Evolutionary conservation across 176 grass and related monocot species (phyloP), one percentile per base, ranked within the genome.

Genomic region (Rhipidocladum racemiflorum): DNA sequence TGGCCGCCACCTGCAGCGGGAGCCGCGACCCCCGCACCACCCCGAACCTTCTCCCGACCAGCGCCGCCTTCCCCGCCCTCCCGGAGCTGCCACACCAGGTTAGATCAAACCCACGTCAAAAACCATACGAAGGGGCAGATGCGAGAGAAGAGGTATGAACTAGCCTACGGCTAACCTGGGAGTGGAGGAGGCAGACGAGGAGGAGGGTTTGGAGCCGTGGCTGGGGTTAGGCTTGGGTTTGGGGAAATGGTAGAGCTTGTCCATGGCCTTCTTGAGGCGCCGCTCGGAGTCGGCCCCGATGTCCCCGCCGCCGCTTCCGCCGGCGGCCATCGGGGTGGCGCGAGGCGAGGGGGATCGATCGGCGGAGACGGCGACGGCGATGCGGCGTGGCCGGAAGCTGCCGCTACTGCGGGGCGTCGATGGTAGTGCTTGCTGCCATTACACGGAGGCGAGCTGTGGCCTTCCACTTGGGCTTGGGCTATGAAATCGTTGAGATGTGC

Each of bases 251-350:
- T 91, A 99, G 72, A 99, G 88, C 82, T 95, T 99, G 76, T 95
- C 92, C 96, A 99, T 91, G 8, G 88, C 92, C 89, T 90, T 95
- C 81, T 91, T 90, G 17, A 99, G 82, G 71, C 92, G 92, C 90
- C 89, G 83, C 87, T 95, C 92, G 30, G 96, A 79, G 36, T 99
- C 89, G 25, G 86, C 83, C 56, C 83, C 38, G 57, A 86, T 66
- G 88, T 83, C 73, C 74, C 83, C 78, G 13, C 79, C 88, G 61
- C 65, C 55, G 44, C 60, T 51, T 23, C 83, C 88, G 57, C 83
- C 59, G 79, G 23, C 39, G 39, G 79, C 83, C 88, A 90, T 90
- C 34, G 18, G 61, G 78, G 39, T 24, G 73, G 72, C 46, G 78
- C 56, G 77, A 35, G 78, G 48, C 4, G 38, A 38, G 63, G 63